Evolutionary conservation across 1,284 basidiomycete species (phyloP).

Genomic region (Fomitopsis palustris): DNA sequence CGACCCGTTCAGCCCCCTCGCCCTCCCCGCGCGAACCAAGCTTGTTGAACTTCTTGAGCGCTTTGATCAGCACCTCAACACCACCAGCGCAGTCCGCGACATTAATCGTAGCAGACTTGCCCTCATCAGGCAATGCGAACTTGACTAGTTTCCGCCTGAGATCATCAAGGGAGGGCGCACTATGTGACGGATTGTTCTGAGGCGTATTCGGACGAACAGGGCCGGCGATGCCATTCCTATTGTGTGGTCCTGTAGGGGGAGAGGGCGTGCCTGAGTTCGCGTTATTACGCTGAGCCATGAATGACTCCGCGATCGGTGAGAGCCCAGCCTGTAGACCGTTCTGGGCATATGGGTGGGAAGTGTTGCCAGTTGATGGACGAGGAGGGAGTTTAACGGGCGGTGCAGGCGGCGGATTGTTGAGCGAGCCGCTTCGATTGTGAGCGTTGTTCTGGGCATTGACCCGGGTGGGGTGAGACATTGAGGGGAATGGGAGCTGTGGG

Average conservation of each 20-base stretch:
- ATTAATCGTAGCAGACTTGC: conserved; percentile 72
- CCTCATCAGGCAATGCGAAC: conserved; percentile 80
- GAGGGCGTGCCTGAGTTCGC: conserved; percentile 43
- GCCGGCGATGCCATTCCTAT: conserved; percentile 48
- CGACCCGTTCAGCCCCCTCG: conserved; percentile 47
- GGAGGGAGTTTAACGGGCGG: conserved; percentile 33
- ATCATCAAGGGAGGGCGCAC: conserved; percentile 66
- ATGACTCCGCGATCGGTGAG: conserved; percentile 70
- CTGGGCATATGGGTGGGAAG: conserved; percentile 25
- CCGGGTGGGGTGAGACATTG: conserved; percentile 26
- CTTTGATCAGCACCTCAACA: conserved; percentile 81
- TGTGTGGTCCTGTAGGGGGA: conserved; percentile 42
- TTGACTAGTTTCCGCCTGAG: conserved; percentile 81
- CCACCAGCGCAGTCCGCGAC: conserved; percentile 77
- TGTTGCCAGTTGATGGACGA: conserved; percentile 32
- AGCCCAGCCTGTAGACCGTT: conserved; percentile 35
- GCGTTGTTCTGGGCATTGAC: conserved; percentile 36
- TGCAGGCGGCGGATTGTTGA: conserved; percentile 22
- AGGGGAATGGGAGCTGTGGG: conserved; percentile 44
- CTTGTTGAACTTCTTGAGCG: conserved; percentile 86
- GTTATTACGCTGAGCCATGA: conserved; percentile 36
- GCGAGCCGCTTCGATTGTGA: conserved; percentile 42
- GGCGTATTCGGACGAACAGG: conserved; percentile 44
- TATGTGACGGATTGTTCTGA: conserved; percentile 25
- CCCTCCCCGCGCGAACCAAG: conserved; percentile 40